Conservation (phyloP, 352 stramenopile species). For the Phytopythium delawarense region DNA sequence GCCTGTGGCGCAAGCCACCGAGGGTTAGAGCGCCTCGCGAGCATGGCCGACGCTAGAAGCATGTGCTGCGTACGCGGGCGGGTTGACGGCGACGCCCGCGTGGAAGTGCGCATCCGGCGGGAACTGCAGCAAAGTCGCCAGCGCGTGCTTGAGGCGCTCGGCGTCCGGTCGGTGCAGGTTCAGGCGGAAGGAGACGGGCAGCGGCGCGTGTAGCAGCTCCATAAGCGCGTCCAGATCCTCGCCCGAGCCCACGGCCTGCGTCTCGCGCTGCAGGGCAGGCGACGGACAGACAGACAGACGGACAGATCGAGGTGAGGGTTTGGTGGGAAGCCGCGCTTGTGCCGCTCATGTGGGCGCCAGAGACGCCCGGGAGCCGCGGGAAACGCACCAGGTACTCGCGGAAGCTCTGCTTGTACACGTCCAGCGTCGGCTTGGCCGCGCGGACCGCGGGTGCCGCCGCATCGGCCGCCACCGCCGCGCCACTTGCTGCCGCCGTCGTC, state of each 20-base stretch:
- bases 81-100: constrained; percentile 50
- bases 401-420: constrained; percentile 83
- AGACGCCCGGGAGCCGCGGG: background rate
- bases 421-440: constrained; percentile 49
- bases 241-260: constrained; percentile 44
- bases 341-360: no score
- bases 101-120: constrained; percentile 44
- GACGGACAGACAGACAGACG: background rate
- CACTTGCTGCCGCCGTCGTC: background rate
- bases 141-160: constrained; percentile 35
- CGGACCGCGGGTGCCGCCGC: background rate
- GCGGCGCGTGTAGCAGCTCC: constrained; percentile 64
- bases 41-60: background rate
- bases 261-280: constrained; percentile 34
- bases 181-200: constrained; percentile 80
- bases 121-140: constrained; percentile 61
- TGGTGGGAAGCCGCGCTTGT: no score
- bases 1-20: constrained; percentile 18
- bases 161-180: constrained; percentile 70
- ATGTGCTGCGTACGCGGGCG: constrained; percentile 33
- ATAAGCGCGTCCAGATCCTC: constrained; percentile 62
- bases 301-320: no score
- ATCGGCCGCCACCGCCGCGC: background rate
- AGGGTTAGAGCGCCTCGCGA: background rate
- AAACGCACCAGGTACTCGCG: constrained; percentile 54